A percentile compares a stretch with the other conserved stretches of the same genome.
Evolutionary conservation across 139 green algal genomes (phyloP).

Genomic region (Auxenochlorella protothecoides): DNA sequence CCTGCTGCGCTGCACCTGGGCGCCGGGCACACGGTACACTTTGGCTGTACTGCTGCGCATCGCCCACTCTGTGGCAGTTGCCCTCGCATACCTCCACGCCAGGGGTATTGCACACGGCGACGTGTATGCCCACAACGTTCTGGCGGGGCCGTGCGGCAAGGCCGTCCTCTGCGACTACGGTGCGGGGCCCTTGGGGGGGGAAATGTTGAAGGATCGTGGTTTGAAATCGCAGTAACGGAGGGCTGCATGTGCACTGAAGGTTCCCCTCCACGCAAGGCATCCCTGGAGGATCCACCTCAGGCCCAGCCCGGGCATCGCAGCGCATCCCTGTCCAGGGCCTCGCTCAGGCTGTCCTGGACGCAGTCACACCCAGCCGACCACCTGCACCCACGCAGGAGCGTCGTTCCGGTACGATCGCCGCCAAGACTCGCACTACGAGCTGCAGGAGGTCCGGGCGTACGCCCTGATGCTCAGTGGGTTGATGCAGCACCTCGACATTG

Average conservation of each 20-base stretch:
- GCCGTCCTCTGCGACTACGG: constrained; percentile 69
- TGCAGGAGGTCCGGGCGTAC: constrained; percentile 65
- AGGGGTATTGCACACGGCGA: constrained; percentile 56
- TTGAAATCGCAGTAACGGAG: neutral
- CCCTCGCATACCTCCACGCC: constrained; percentile 40
- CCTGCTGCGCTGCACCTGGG: constrained; percentile 38
- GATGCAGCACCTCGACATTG: constrained; percentile 19
- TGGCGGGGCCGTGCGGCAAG: constrained; percentile 29
- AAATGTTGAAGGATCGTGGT: no score
- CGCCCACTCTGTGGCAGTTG: constrained; percentile 16
- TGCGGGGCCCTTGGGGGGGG: constrained; percentile 7
- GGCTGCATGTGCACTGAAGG: no score
- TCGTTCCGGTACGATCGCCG: constrained; percentile 56
- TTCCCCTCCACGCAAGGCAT: no score
- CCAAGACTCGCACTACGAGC: constrained; percentile 27
- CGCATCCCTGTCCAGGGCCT: no score
- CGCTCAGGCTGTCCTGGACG: no score
- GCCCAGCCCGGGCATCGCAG: no score
- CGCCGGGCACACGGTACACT: constrained; percentile 19
- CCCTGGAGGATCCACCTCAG: no score
- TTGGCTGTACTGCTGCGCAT: constrained; percentile 28
- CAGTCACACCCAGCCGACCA: no score
- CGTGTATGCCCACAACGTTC: constrained; percentile 75
- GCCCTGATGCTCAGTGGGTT: constrained; percentile 52
- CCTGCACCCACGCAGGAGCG: constrained; percentile 35